phyloP scores from a whole-genome alignment of 805 yeast species.

The Clavispora santaluciae region DNA sequence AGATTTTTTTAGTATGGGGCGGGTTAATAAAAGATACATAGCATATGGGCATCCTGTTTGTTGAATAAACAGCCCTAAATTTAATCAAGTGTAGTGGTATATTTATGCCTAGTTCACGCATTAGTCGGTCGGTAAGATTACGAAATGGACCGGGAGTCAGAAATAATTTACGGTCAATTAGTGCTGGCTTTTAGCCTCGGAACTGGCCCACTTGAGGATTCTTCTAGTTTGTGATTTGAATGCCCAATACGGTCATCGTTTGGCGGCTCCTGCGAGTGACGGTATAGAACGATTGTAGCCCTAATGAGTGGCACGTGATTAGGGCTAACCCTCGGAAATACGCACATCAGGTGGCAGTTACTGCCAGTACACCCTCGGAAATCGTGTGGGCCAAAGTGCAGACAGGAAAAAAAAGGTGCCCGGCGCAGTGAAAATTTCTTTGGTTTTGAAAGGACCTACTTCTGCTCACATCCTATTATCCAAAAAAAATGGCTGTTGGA shows the following conservation, averaged over 20 bases:
- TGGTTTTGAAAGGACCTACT: not conserved
- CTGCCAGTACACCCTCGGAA: conserved; percentile 1
- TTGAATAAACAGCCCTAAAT: conserved; percentile 37
- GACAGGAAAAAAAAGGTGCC: not conserved
- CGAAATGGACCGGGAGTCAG: too few species aligned
- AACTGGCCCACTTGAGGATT: too few species aligned
- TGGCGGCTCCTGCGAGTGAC: too few species aligned
- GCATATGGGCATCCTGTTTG: conserved; percentile 38
- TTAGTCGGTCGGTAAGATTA: too few species aligned
- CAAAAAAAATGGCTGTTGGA: conserved; percentile 66
- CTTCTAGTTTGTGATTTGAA: too few species aligned
- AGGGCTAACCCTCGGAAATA: conserved; percentile 9
- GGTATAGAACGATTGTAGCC: too few species aligned
- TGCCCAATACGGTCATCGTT: too few species aligned
- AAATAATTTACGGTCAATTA: too few species aligned
- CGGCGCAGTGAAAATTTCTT: conserved; percentile 1
- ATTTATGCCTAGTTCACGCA: too few species aligned
- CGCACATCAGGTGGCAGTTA: not conserved
- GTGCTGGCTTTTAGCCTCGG: too few species aligned
- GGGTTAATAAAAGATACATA: conserved; percentile 18
- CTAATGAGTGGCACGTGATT: conserved; percentile 8
- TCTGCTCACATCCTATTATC: not conserved
- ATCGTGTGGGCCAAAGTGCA: conserved; percentile 2
- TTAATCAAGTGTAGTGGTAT: not conserved
- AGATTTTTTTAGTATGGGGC: conserved; percentile 14